Percentiles rank a stretch among this genome's conserved stretches.
Conservation (phyloP, 139 green algal genomes). For the Chlamydomonas sp. region DNA sequence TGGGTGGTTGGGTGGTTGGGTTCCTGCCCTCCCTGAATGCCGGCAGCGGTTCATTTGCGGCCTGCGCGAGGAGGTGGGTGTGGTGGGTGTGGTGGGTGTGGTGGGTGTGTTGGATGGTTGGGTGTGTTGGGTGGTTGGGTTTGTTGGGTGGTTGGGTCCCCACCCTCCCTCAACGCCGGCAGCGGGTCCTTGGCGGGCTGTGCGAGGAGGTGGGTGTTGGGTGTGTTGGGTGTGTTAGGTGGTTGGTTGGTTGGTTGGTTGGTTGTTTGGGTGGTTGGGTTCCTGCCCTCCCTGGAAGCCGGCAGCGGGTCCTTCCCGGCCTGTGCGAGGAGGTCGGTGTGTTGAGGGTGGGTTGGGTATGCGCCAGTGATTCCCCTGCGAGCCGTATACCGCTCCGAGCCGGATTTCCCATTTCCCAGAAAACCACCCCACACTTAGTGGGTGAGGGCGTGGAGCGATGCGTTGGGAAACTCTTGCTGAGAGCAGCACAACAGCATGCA, state of each 20-base stretch:
- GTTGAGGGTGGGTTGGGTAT: not conserved
- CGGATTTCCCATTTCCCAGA: too few species aligned
- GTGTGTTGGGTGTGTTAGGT: not conserved
- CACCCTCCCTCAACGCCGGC: not conserved
- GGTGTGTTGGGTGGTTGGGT: not conserved
- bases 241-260: not conserved
- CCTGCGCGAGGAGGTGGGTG: too few species aligned
- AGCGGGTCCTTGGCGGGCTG: not conserved
- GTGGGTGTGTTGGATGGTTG: not conserved
- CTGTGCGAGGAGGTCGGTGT: not conserved
- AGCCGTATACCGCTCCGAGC: too few species aligned
- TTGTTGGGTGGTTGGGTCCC: too few species aligned
- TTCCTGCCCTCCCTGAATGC: constrained; percentile 39
- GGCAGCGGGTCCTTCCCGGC: constrained; percentile 1
- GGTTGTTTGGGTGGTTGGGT: not conserved
- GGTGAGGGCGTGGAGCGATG: too few species aligned
- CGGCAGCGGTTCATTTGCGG: constrained; percentile 32
- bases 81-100: too few species aligned
- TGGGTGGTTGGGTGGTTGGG: too few species aligned
- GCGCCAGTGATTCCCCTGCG: too few species aligned
- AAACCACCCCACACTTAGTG: too few species aligned
- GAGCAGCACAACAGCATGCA: too few species aligned
- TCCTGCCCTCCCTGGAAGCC: not conserved
- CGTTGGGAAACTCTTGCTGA: too few species aligned
- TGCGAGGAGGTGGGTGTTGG: not conserved